These are phyloP conservation scores for Leccinum pallidistipes DNA, from an alignment of 1,284 basidiomycete genomes.

Conservation along the genomic window DNA sequence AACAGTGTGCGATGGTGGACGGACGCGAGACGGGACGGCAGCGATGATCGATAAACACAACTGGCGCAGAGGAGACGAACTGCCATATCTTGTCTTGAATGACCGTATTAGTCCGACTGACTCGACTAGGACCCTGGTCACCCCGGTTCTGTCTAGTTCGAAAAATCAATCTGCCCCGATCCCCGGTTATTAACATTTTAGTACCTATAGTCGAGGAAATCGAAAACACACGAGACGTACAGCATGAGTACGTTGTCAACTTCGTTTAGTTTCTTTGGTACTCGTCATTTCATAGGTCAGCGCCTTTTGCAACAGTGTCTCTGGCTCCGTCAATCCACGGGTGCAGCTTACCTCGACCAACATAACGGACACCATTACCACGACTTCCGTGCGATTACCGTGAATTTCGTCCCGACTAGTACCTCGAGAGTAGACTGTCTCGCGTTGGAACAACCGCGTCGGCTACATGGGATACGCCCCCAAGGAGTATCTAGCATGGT, in stretches of 20 bases:
- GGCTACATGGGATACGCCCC: constrained; percentile 91
- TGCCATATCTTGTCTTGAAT: not conserved
- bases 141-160: no score
- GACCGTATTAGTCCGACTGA: not conserved
- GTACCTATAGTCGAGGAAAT: no score
- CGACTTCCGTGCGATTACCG: constrained; percentile 88
- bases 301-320: constrained; percentile 88
- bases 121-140: not conserved
- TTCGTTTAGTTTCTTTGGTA: not conserved
- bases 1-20: constrained; percentile 1
- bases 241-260: constrained; percentile 38
- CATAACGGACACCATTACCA: constrained; percentile 86
- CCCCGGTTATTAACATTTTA: no score
- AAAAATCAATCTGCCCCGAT: no score
- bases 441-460: constrained; percentile 86
- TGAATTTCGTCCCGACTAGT: constrained; percentile 91
- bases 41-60: constrained; percentile 28
- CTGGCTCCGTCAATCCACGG: constrained; percentile 84
- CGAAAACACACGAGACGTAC: no score
- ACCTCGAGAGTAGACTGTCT: constrained; percentile 86
- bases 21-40: constrained; percentile 3
- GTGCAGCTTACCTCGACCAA: constrained; percentile 82
- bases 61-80: not conserved
- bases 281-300: constrained; percentile 59
- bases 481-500: constrained; percentile 76